Evolutionary conservation across 2,329 filamentous ascomycete genomes (phyloP).

Genomic region (Monosporascus sp.): DNA sequence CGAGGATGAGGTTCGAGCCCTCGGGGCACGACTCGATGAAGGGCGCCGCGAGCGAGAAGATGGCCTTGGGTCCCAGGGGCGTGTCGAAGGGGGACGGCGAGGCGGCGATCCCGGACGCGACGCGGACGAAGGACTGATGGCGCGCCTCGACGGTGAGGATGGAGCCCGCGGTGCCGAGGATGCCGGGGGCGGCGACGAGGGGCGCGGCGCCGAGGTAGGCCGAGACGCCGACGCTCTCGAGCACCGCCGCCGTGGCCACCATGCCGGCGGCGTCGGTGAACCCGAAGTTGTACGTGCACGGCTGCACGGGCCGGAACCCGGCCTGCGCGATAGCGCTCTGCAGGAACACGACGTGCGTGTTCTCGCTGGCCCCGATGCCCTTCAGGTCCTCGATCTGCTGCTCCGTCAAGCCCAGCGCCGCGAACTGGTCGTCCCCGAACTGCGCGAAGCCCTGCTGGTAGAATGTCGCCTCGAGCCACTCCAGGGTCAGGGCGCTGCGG

Average conservation of each 20-base stretch:
- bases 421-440: conserved; percentile 61
- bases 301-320: conserved; percentile 60
- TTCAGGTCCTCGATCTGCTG: conserved; percentile 55
- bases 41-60: conserved; percentile 68
- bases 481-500: conserved; percentile 61
- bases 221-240: conserved; percentile 70
- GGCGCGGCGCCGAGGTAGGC: conserved; percentile 68
- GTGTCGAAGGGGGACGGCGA: conserved; percentile 67
- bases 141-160: conserved; percentile 70
- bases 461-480: conserved; percentile 69
- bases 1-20: conserved; percentile 58
- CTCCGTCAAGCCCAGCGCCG: conserved; percentile 52
- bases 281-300: conserved; percentile 68
- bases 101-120: conserved; percentile 50
- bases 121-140: conserved; percentile 68
- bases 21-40: conserved; percentile 68
- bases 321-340: conserved; percentile 55
- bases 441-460: conserved; percentile 66
- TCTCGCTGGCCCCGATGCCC: conserved; percentile 58
- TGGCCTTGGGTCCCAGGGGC: conserved; percentile 59
- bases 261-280: conserved; percentile 62
- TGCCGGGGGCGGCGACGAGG: conserved; percentile 51
- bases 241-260: conserved; percentile 62
- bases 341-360: conserved; percentile 55
- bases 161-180: conserved; percentile 61